Percentiles rank a stretch among this genome's conserved stretches.
Evolutionary conservation across 129 eudicot species (phyloP).

Genomic region (Ambrosia artemisiifolia): DNA sequence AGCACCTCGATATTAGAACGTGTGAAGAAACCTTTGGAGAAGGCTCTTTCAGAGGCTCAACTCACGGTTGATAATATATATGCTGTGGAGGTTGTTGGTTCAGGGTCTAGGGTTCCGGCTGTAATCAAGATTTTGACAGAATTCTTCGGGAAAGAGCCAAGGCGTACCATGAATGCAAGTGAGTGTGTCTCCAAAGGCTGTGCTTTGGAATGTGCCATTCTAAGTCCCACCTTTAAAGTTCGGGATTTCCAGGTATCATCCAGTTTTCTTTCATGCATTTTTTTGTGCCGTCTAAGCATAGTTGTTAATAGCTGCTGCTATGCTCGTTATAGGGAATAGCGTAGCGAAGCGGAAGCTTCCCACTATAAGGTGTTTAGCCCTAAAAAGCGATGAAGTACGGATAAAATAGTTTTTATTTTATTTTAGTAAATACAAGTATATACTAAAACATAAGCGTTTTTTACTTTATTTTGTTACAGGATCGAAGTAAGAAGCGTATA

Average conservation of each 20-base stretch:
- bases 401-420: no score
- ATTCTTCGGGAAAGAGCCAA: constrained; percentile 89
- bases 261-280: not conserved
- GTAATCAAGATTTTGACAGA: constrained; percentile 74
- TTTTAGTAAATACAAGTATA: no score
- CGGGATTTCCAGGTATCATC: constrained; percentile 70
- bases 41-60: constrained; percentile 80
- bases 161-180: constrained; percentile 96
- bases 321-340: no score
- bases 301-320: no score
- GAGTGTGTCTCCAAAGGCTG: constrained; percentile 93
- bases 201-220: constrained; percentile 85
- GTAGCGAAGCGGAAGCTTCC: no score
- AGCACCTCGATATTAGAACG: constrained; percentile 83
- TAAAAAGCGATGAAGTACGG: no score
- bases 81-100: constrained; percentile 94
- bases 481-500: no score
- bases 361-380: no score
- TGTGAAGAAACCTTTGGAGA: constrained; percentile 80
- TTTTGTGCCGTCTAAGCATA: not conserved
- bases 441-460: no score
- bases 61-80: constrained; percentile 59
- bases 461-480: no score
- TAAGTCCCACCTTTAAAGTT: constrained; percentile 91
- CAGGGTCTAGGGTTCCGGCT: constrained; percentile 91